Evolutionary conservation across 306 rosid genomes (phyloP).

Genomic region (cucumber (Cucumis sativus)): Cucumber_9930_V3 NC_026658.2:14273501-14274000

Average conservation of each 20-base stretch:
- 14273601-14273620: too few species aligned
- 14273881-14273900: background rate
- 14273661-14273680: background rate
- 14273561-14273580: too few species aligned
- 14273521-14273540: too few species aligned
- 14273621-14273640: too few species aligned
- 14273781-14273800: background rate
- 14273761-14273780: slow-evolving; percentile 88
- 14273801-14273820: slow-evolving; percentile 6
- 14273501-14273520: too few species aligned
- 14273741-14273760: slow-evolving; percentile 75
- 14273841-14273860: background rate
- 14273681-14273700: slow-evolving; percentile 66
- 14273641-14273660: background rate
- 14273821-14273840: slow-evolving; percentile 20
- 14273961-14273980: slow-evolving; percentile 83
- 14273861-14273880: slow-evolving; percentile 31
- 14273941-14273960: slow-evolving; percentile 69
- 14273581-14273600: too few species aligned
- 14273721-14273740: slow-evolving; percentile 79
- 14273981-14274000: slow-evolving; percentile 63
- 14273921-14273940: slow-evolving; percentile 67
- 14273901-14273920: slow-evolving; percentile 50
- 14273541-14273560: too few species aligned
- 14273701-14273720: slow-evolving; percentile 62